A percentile compares a stretch with the other conserved stretches of the same genome.
phyloP scores from a whole-genome alignment of 2,329 filamentous ascomycete species.

The Didymella glomerata region DNA sequence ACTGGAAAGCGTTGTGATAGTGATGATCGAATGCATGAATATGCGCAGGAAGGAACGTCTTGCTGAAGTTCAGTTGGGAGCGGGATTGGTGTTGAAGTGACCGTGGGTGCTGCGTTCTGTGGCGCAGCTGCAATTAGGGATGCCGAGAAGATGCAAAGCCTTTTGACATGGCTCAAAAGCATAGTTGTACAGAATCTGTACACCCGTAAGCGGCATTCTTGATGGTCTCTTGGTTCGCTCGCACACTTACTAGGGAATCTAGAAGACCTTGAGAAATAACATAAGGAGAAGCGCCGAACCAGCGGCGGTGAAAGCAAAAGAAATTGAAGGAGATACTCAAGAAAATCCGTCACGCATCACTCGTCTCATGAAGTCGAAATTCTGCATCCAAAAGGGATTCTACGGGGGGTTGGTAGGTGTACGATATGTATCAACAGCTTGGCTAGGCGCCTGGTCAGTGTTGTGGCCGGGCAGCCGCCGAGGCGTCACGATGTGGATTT shows the following conservation, averaged over 20 bases:
- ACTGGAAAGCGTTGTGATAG: constrained; percentile 47
- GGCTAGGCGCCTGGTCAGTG: constrained; percentile 44
- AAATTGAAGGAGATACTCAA: constrained; percentile 50
- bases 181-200: constrained; percentile 51
- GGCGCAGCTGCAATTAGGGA: constrained; percentile 47
- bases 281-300: constrained; percentile 49
- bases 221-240: constrained; percentile 4
- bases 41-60: constrained; percentile 48
- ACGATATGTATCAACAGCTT: constrained; percentile 47
- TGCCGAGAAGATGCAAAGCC: constrained; percentile 49
- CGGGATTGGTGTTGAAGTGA: constrained; percentile 30
- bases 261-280: constrained; percentile 34
- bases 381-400: constrained; percentile 36
- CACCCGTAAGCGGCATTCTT: constrained; percentile 43
- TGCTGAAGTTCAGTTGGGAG: constrained; percentile 43
- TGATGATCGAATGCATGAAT: constrained; percentile 47
- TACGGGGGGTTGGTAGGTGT: constrained; percentile 41
- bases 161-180: constrained; percentile 49
- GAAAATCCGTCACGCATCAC: constrained; percentile 48
- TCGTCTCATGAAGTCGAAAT: constrained; percentile 47
- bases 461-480: constrained; percentile 47
- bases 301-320: constrained; percentile 45
- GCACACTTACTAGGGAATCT: constrained; percentile 45
- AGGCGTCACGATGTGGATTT: constrained; percentile 43
- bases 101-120: constrained; percentile 36